A percentile compares a stretch with the other conserved stretches of the same genome.
phyloP scores from a whole-genome alignment of 192 early-diverging fungal species.

The Coemansia sp. region DNA sequence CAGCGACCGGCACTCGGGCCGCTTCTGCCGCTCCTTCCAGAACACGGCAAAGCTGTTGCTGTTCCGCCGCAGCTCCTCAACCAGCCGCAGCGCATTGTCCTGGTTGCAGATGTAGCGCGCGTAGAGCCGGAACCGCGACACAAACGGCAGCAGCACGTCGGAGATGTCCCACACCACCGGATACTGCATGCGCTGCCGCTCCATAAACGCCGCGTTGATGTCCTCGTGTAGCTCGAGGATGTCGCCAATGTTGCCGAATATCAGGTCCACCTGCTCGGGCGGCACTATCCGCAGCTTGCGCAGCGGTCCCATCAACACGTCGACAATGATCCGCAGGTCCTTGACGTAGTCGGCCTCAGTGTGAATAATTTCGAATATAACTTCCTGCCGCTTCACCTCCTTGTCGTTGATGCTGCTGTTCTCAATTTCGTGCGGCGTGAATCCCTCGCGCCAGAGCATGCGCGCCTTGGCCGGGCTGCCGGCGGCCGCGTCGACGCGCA shows the following conservation, averaged over 20 bases:
- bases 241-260: conserved; percentile 53
- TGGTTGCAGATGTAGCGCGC: conserved; percentile 57
- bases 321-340: conserved; percentile 79
- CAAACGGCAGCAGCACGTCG: conserved; percentile 53
- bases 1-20: conserved; percentile 54
- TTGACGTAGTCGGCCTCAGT: conserved; percentile 89
- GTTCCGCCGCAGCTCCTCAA: conserved; percentile 41
- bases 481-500: conserved; percentile 14
- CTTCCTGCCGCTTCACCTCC: conserved; percentile 87
- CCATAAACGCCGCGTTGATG: conserved; percentile 52
- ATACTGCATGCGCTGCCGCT: conserved; percentile 55
- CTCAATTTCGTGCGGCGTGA: conserved; percentile 56
- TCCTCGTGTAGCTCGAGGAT: conserved; percentile 53
- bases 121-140: conserved; percentile 48
- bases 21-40: conserved; percentile 49
- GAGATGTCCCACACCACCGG: conserved; percentile 54
- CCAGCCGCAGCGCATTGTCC: conserved; percentile 52
- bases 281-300: conserved; percentile 44
- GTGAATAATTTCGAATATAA: conserved; percentile 87
- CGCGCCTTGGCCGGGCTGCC: conserved; percentile 45
- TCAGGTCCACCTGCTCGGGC: conserved; percentile 41
- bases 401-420: conserved; percentile 57
- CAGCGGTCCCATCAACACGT: conserved; percentile 58
- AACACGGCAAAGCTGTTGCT: conserved; percentile 52
- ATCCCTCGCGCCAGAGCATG: conserved; percentile 54